Evolutionary conservation across 345 rosid species (phyloP), one percentile per base, ranked within the genome.

Genomic region (Firmiana major): DNA sequence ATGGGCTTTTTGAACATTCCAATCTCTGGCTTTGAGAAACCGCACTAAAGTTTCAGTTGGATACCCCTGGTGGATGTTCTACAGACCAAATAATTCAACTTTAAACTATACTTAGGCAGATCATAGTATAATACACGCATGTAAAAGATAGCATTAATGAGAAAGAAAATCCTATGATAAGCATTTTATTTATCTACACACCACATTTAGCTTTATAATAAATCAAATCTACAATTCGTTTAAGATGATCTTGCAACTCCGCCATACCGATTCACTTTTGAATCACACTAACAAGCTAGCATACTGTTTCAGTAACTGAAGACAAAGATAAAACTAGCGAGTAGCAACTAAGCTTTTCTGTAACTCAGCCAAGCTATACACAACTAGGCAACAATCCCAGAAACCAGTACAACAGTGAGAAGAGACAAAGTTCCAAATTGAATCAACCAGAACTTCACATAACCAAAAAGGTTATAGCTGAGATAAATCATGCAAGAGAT

Each of bases 11-110:
- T 82, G 78, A 57, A 94, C 94, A 89, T 91, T 88, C 90, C 95
- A 88, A 34, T 97, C 97, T 77, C 99, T 90, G 9, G 99, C 99
- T 86, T 88, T 94, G 63, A 97, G 91, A 79, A 94, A 97, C 71
- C 97, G 97, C 63, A 72, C 71, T 81, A 92, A 81, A 38, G 86
- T 89, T 88, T 92, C 97, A 21, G 79, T 79, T 7, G 90, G 87
- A 86, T 84, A 87, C 7, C 98, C 99, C 73, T 94, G 99, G 81
- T 97, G 99, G 76, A 97, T 73, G 81, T 87, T 94, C 98, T 97
- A 90, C 73, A 86, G 19, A 79, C 34, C 74, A 83, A 36, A 49
- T 79, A 42, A 74, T 66, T 53, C 48, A 28, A 42, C 21, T 21
- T 59, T 22, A 38, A 26, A 68, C 45, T 60, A 55, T 22, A 55